Percentiles rank a stretch among this genome's conserved stretches.
phyloP scores from a whole-genome alignment of 2,329 filamentous ascomycete species.

The Pseudogymnoascus sp. region DNA sequence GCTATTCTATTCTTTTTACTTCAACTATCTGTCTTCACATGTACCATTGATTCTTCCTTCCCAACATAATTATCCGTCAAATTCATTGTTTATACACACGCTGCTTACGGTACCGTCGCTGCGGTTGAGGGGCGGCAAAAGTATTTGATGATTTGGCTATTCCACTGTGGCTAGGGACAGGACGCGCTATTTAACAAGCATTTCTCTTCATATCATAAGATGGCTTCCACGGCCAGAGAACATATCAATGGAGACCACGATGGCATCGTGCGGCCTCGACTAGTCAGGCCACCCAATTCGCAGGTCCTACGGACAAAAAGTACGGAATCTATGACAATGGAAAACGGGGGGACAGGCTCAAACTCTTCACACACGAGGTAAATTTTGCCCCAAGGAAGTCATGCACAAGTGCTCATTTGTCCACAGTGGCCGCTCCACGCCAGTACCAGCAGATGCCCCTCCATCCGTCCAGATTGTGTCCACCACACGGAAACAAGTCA shows the following conservation, averaged over 20 bases:
- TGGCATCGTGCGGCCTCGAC: constrained; percentile 13
- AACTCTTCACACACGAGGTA: constrained; percentile 26
- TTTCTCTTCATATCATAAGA: neutral
- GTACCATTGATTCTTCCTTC: neutral
- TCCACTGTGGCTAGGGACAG: constrained; percentile 5
- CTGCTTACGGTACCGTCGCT: neutral
- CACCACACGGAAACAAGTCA: constrained; percentile 72
- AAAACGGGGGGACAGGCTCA: constrained; percentile 18
- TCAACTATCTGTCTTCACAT: neutral
- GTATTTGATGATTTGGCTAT: neutral
- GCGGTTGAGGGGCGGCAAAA: neutral
- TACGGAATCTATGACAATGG: constrained; percentile 19
- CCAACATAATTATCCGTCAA: neutral
- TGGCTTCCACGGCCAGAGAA: neutral
- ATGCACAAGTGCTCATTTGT: constrained; percentile 11
- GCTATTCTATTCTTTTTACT: neutral
- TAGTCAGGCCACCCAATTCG: constrained; percentile 23
- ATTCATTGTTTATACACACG: neutral
- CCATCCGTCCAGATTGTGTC: constrained; percentile 84
- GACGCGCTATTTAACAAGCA: neutral
- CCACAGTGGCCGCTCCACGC: constrained; percentile 70
- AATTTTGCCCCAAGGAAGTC: neutral
- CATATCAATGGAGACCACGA: constrained; percentile 23
- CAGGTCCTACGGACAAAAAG: constrained; percentile 21
- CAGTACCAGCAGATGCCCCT: constrained; percentile 81